Evolutionary conservation across 805 yeast species (phyloP).

Genomic region (Cyberlindnera lachancei): DNA sequence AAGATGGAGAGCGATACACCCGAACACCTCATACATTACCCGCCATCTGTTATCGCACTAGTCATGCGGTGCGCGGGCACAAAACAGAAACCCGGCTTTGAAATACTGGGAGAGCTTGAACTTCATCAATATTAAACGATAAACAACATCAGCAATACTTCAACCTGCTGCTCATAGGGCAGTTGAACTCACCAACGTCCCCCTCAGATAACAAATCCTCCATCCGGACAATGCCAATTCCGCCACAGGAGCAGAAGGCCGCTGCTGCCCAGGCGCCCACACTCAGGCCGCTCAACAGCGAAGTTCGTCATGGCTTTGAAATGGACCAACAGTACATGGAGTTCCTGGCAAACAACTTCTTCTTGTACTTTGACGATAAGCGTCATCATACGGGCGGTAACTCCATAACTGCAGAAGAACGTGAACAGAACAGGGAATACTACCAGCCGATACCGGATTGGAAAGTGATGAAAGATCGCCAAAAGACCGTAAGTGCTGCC

Average conservation of each 20-base stretch:
- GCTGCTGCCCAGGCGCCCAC: too few relatives aligned
- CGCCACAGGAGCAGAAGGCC: conserved; percentile 1
- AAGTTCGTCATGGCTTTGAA: conserved; percentile 64
- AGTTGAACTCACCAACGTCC: too few relatives aligned
- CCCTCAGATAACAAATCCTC: too few relatives aligned
- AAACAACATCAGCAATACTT: too few relatives aligned
- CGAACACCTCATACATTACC: too few relatives aligned
- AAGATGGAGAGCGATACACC: too few relatives aligned
- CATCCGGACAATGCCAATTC: conserved; percentile 1
- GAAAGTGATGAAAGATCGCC: conserved; percentile 86
- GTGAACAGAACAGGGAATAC: conserved; percentile 35
- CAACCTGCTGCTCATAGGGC: too few relatives aligned
- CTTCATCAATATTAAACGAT: too few relatives aligned
- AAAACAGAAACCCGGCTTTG: too few relatives aligned
- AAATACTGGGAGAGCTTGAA: too few relatives aligned
- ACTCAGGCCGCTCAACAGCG: conserved; percentile 32
- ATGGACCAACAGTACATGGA: conserved; percentile 52
- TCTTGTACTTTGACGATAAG: conserved; percentile 83
- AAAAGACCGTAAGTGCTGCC: conserved; percentile 90
- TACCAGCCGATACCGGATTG: conserved; percentile 79
- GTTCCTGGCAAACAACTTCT: conserved; percentile 57
- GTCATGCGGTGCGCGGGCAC: too few relatives aligned
- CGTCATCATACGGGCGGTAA: conserved; percentile 87
- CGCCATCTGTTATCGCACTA: too few relatives aligned
- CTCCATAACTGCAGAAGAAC: conserved; percentile 56